Percentiles rank a stretch among this genome's conserved stretches.
These are phyloP conservation scores for Cladophialophora chaetospira DNA, from an alignment of 2,329 filamentous ascomycete genomes.

Conservation along the genomic window DNA sequence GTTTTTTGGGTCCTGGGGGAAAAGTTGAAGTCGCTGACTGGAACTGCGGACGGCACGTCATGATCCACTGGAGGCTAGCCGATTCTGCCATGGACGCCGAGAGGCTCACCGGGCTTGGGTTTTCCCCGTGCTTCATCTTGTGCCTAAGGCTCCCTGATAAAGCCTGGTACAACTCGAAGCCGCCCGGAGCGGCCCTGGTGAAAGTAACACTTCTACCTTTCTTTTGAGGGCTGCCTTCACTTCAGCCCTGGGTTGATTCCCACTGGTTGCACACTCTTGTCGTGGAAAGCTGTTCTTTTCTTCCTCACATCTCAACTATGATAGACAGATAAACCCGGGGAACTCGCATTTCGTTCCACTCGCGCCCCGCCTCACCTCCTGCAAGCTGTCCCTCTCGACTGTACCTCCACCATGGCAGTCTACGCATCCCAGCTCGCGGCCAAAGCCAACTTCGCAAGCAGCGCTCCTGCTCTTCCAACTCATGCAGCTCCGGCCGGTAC, in stretches of 20 bases:
- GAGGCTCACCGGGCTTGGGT: too few relatives aligned
- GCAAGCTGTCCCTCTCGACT: constrained; percentile 10
- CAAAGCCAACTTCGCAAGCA: constrained; percentile 26
- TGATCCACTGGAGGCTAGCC: too few relatives aligned
- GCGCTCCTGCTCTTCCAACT: constrained; percentile 35
- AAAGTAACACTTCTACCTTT: not conserved
- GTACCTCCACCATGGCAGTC: constrained; percentile 30
- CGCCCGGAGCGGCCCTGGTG: too few relatives aligned
- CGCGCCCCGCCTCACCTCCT: constrained; percentile 1
- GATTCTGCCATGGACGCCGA: too few relatives aligned
- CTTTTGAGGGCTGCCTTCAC: constrained; percentile 15
- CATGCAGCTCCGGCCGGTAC: constrained; percentile 68
- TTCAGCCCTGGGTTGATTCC: not conserved
- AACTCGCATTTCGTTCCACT: not conserved
- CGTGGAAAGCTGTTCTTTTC: not conserved
- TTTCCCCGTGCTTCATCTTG: too few relatives aligned
- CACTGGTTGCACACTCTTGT: not conserved
- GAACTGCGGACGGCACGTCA: too few relatives aligned
- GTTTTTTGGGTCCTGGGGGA: too few relatives aligned
- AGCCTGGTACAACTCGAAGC: not conserved
- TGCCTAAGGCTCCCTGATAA: too few relatives aligned
- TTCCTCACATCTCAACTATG: constrained; percentile 13
- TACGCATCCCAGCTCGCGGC: constrained; percentile 30
- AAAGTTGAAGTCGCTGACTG: too few relatives aligned
- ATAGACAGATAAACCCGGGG: constrained; percentile 20